Percentiles rank a stretch among this genome's conserved stretches.
These are phyloP conservation scores for Kodamaea neixiangensis DNA, from an alignment of 805 yeast genomes.

Conservation along the genomic window DNA sequence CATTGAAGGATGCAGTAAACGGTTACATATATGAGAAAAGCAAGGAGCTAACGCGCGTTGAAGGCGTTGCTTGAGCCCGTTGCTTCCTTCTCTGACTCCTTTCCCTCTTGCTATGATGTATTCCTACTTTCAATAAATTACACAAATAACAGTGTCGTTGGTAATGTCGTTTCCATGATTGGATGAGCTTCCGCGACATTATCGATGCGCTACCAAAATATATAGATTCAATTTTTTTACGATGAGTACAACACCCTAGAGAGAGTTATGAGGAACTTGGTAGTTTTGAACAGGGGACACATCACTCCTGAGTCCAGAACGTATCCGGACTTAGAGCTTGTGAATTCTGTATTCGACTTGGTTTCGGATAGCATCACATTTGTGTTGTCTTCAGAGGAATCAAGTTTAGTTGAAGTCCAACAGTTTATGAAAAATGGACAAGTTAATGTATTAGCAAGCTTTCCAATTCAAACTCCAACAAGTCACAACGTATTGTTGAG, in stretches of 20 bases:
- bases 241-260: constrained; percentile 2
- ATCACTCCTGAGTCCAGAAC: constrained; percentile 54
- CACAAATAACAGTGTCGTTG: neutral
- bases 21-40: constrained; percentile 17
- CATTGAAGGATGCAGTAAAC: constrained; percentile 39
- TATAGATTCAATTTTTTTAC: constrained; percentile 1
- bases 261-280: constrained; percentile 47
- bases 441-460: constrained; percentile 58
- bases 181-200: neutral
- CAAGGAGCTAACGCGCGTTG: constrained; percentile 3
- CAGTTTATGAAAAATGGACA: constrained; percentile 68
- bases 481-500: constrained; percentile 40
- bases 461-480: constrained; percentile 46
- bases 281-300: constrained; percentile 54
- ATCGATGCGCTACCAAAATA: neutral
- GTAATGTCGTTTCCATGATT: neutral
- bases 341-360: constrained; percentile 65
- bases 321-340: constrained; percentile 63
- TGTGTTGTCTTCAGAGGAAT: constrained; percentile 55
- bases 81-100: neutral
- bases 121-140: too few species aligned
- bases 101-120: too few species aligned
- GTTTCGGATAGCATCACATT: constrained; percentile 72
- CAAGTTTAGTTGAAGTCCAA: constrained; percentile 69
- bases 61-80: neutral